A percentile compares a stretch with the other conserved stretches of the same genome.
Conservation (phyloP, 768 basidiomycete genomes). For the Chalciporus pseudorubinellus region DNA sequence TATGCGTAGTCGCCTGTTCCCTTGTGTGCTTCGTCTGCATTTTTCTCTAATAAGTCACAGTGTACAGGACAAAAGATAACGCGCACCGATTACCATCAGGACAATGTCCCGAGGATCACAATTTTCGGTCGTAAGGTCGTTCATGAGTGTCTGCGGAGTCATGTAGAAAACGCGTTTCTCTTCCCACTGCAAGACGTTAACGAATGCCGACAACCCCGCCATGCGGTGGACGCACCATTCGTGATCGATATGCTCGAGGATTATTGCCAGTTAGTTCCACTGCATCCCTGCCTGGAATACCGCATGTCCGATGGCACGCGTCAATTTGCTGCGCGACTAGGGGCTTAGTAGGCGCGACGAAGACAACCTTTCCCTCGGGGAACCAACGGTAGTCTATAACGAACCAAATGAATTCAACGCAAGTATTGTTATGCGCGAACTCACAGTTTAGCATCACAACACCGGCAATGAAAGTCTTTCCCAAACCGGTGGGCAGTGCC, state of each 20-base stretch:
- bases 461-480: constrained; percentile 97
- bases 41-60: constrained; percentile 3
- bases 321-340: constrained; percentile 93
- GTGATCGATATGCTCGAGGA: constrained; percentile 47
- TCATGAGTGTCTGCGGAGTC: constrained; percentile 92
- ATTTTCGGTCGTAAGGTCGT: constrained; percentile 71
- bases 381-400: constrained; percentile 87
- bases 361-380: constrained; percentile 87
- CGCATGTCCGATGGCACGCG: constrained; percentile 90
- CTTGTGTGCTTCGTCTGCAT: constrained; percentile 88
- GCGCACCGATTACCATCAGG: constrained; percentile 81
- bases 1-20: constrained; percentile 94
- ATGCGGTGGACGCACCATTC: constrained; percentile 48
- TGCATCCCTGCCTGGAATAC: constrained; percentile 85
- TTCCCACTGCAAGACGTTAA: constrained; percentile 53
- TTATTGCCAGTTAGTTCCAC: constrained; percentile 84
- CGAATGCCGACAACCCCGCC: background rate
- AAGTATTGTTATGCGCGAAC: constrained; percentile 14
- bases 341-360: constrained; percentile 95
- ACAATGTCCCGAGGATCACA: constrained; percentile 81
- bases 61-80: background rate
- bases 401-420: constrained; percentile 4
- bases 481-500: constrained; percentile 91
- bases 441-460: constrained; percentile 94
- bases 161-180: constrained; percentile 90